These are phyloP conservation scores for Blepharisma stoltei DNA, from an alignment of 73 alveolate genomes.

Conservation along the genomic window DNA sequence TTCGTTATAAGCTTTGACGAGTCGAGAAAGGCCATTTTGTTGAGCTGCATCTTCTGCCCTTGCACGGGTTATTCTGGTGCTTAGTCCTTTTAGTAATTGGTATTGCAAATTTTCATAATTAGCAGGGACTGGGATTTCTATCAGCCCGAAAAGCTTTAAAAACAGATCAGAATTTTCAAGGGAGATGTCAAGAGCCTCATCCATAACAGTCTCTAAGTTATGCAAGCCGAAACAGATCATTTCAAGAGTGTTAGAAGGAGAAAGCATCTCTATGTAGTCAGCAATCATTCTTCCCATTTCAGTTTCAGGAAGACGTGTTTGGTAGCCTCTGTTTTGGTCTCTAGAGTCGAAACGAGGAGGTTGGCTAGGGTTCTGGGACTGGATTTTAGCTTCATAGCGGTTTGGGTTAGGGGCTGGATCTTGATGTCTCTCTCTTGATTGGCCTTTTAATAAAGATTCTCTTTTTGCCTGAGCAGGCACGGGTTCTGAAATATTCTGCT, in stretches of 20 bases:
- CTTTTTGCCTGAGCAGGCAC: too few species aligned
- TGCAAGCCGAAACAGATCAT: conserved; percentile 70
- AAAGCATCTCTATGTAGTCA: conserved; percentile 68
- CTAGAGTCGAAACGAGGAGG: too few species aligned
- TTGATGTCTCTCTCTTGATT: too few species aligned
- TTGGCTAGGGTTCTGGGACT: too few species aligned
- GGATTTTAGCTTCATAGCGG: too few species aligned
- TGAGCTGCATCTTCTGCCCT: conserved; percentile 64
- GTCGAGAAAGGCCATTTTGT: conserved; percentile 56
- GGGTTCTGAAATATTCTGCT: too few species aligned
- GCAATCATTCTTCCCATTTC: conserved; percentile 31
- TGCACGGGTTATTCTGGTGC: conserved; percentile 62
- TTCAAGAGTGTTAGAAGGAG: conserved; percentile 65
- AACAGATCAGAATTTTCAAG: conserved; percentile 67
- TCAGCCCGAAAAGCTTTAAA: conserved; percentile 43
- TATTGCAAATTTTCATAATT: conserved; percentile 53
- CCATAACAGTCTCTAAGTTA: conserved; percentile 62
- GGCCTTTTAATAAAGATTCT: too few species aligned
- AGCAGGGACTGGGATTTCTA: conserved; percentile 62
- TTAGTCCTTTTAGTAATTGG: conserved; percentile 48
- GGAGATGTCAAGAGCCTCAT: conserved; percentile 53
- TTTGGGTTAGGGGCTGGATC: too few species aligned
- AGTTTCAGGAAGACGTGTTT: neutral
- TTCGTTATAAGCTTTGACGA: conserved; percentile 60
- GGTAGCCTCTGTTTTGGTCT: neutral